Percentiles rank a stretch among this genome's conserved stretches.
Conservation (phyloP, 805 yeast genomes). For the Sporopachydermia quercuum region DNA sequence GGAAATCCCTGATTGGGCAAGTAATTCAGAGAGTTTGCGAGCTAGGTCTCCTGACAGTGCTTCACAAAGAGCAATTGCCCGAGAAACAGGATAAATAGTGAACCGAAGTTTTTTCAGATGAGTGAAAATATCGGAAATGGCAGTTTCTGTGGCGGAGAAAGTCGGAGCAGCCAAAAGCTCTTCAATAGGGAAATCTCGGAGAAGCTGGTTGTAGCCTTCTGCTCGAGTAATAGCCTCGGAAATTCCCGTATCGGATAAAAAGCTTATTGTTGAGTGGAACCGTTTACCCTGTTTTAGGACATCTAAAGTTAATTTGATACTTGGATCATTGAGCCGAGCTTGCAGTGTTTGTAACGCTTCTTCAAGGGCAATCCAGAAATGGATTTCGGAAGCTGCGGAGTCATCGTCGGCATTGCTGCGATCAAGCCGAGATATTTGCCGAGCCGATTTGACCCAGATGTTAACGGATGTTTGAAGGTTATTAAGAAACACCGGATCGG, state of each 20-base stretch:
- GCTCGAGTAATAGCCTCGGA: constrained; percentile 36
- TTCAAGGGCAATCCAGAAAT: constrained; percentile 69
- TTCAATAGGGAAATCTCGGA: constrained; percentile 57
- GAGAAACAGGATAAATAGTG: constrained; percentile 44
- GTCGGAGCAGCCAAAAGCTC: constrained; percentile 35
- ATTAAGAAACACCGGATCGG: constrained; percentile 47
- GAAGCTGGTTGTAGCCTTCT: constrained; percentile 40
- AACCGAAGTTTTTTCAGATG: constrained; percentile 51
- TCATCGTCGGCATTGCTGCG: constrained; percentile 42
- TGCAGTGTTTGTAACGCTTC: constrained; percentile 38
- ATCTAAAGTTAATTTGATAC: constrained; percentile 41
- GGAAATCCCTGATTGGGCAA: constrained; percentile 29
- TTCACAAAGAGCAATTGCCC: constrained; percentile 55
- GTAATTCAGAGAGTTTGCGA: constrained; percentile 24
- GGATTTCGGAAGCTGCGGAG: constrained; percentile 47
- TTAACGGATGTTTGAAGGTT: constrained; percentile 56
- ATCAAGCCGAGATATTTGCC: constrained; percentile 35
- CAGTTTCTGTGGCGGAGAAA: constrained; percentile 28
- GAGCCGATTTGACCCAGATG: constrained; percentile 56
- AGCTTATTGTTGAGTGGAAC: constrained; percentile 63
- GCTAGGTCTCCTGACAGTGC: constrained; percentile 45
- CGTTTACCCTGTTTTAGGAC: constrained; percentile 58
- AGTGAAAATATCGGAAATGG: constrained; percentile 34
- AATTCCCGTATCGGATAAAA: constrained; percentile 58
- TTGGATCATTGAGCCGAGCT: constrained; percentile 39